A percentile compares a stretch with the other conserved stretches of the same genome.
Conservation (phyloP, 768 basidiomycete genomes). For the Clavulina sp. region DNA sequence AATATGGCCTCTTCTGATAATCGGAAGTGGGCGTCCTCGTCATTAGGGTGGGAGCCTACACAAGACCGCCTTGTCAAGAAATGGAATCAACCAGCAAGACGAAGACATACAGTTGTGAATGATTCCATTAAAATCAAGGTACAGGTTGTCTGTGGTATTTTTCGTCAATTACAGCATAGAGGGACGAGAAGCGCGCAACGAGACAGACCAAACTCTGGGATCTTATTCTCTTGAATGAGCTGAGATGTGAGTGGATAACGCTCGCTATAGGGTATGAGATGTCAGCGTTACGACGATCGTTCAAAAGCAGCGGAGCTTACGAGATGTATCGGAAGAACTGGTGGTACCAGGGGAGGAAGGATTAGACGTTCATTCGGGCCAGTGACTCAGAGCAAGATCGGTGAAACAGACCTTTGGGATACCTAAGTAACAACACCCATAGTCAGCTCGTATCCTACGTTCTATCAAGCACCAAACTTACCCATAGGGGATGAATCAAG, state of each 20-base stretch:
- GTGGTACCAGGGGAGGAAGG: constrained; percentile 1
- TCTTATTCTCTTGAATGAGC: constrained; percentile 94
- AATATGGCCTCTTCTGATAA: constrained; percentile 95
- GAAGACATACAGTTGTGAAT: constrained; percentile 52
- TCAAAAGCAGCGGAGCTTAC: constrained; percentile 29
- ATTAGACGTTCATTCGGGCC: not conserved
- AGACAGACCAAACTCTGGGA: constrained; percentile 81
- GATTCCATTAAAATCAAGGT: constrained; percentile 88
- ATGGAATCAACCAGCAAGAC: not conserved
- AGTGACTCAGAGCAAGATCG: not conserved
- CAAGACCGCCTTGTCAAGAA: no score
- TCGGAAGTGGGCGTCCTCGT: constrained; percentile 88
- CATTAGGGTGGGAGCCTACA: constrained; percentile 85
- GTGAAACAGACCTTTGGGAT: constrained; percentile 29
- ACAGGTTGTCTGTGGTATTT: constrained; percentile 50
- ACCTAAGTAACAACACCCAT: constrained; percentile 22
- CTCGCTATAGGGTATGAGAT: constrained; percentile 35
- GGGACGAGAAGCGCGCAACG: not conserved
- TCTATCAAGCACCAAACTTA: no score
- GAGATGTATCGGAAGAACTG: constrained; percentile 97
- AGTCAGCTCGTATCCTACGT: no score
- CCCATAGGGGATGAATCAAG: no score
- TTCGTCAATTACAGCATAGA: not conserved
- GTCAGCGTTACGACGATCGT: not conserved
- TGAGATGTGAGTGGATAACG: constrained; percentile 97